Conservation (phyloP, 2,329 filamentous ascomycete species). For the Pseudocercospora fijiensis region DNA sequence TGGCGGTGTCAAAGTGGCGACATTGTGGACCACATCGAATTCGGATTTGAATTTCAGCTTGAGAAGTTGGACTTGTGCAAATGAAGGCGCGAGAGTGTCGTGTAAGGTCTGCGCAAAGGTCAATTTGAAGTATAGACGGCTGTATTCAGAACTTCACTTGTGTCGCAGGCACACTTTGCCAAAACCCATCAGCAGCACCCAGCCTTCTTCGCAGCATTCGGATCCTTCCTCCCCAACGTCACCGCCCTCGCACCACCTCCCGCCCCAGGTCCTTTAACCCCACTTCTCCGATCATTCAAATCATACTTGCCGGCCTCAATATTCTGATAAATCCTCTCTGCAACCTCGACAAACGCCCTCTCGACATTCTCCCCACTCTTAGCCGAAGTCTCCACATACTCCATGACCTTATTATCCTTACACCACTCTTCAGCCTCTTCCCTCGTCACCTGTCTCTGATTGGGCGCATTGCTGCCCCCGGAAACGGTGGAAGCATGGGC, state of each 20-base stretch:
- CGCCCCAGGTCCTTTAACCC: slow-evolving; percentile 71
- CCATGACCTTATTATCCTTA: slow-evolving; percentile 75
- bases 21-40: too few relatives aligned
- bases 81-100: too few relatives aligned
- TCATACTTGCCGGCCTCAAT: slow-evolving; percentile 95
- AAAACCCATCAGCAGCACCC: slow-evolving; percentile 27
- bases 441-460: slow-evolving; percentile 74
- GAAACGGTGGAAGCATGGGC: slow-evolving; percentile 50
- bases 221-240: slow-evolving; percentile 47
- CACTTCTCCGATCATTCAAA: slow-evolving; percentile 85
- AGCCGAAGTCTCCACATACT: slow-evolving; percentile 94
- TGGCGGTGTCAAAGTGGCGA: too few relatives aligned
- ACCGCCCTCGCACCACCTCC: slow-evolving; percentile 47
- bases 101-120: too few relatives aligned
- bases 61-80: too few relatives aligned
- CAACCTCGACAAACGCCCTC: slow-evolving; percentile 86
- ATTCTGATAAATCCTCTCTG: slow-evolving; percentile 93
- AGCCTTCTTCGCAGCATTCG: slow-evolving; percentile 34
- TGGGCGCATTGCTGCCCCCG: slow-evolving; percentile 42
- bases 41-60: too few relatives aligned
- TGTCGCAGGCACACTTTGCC: neutral
- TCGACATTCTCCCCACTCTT: slow-evolving; percentile 96
- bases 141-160: neutral
- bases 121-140: too few relatives aligned
- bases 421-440: slow-evolving; percentile 92